Percentiles rank a stretch among this genome's conserved stretches.
These are phyloP conservation scores for Cymbopogon citratus DNA, from an alignment of 176 grass and related monocot genomes.

Conservation along the genomic window DNA sequence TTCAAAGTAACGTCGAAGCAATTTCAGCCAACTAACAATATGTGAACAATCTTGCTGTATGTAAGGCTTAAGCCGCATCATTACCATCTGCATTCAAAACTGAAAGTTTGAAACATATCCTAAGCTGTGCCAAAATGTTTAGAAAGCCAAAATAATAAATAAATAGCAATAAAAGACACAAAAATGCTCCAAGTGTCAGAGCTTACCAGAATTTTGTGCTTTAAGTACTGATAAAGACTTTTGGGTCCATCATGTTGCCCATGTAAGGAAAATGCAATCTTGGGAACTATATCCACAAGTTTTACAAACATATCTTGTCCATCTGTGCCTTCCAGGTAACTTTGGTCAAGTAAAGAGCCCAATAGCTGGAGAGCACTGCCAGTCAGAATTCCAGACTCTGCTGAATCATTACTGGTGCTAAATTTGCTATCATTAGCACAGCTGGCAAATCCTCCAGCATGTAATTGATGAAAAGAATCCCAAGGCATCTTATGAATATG, in stretches of 20 bases:
- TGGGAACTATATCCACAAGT: conserved; percentile 52
- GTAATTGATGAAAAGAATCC: conserved; percentile 38
- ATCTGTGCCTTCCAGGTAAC: conserved; percentile 29
- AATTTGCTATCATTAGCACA: conserved; percentile 12
- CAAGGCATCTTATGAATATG: conserved; percentile 57
- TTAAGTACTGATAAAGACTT: conserved; percentile 52
- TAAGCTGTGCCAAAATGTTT: conserved; percentile 3
- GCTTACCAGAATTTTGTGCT: conserved; percentile 70
- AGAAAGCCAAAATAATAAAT: neutral
- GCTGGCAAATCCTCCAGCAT: conserved; percentile 15
- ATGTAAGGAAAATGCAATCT: conserved; percentile 41
- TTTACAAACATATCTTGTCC: conserved; percentile 38
- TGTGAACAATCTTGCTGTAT: conserved; percentile 37
- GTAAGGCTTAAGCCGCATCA: conserved; percentile 57
- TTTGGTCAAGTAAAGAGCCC: conserved; percentile 68
- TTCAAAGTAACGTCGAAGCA: conserved; percentile 55
- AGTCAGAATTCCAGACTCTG: conserved; percentile 39
- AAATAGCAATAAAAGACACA: neutral
- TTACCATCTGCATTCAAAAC: conserved; percentile 62
- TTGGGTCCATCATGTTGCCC: conserved; percentile 30
- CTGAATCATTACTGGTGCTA: conserved; percentile 9
- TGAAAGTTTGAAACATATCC: neutral
- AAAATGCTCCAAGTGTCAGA: neutral
- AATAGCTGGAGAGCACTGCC: conserved; percentile 73
- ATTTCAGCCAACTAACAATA: conserved; percentile 58